Evolutionary conservation across 2,329 filamentous ascomycete species (phyloP).

Genomic region (Endocalyx cinctus): DNA sequence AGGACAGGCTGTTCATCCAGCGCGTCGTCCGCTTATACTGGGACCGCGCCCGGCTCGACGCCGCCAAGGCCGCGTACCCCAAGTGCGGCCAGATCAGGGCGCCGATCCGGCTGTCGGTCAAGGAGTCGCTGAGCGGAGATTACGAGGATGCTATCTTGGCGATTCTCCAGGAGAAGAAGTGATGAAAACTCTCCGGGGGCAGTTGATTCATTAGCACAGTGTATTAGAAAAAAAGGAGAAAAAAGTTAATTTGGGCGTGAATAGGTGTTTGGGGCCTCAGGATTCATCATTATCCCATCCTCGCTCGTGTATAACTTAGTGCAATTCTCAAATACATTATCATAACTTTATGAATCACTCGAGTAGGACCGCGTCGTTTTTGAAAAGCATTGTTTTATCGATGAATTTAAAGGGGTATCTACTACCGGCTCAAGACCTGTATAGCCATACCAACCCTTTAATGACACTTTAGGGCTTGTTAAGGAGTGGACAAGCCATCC

Average conservation of each 20-base stretch:
- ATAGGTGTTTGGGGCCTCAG: too few species aligned
- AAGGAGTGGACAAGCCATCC: too few species aligned
- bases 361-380: too few species aligned
- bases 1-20: slow-evolving; percentile 28
- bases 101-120: slow-evolving; percentile 21
- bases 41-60: slow-evolving; percentile 23
- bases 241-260: background rate
- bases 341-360: too few species aligned
- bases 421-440: too few species aligned
- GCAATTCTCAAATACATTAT: too few species aligned
- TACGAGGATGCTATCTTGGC: slow-evolving; percentile 25
- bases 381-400: too few species aligned
- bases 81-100: slow-evolving; percentile 7
- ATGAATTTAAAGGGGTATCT: too few species aligned
- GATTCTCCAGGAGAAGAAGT: slow-evolving; percentile 22
- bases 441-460: too few species aligned
- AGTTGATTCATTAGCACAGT: background rate
- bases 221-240: background rate
- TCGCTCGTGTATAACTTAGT: too few species aligned
- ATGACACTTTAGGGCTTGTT: too few species aligned
- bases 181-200: background rate
- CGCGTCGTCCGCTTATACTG: slow-evolving; percentile 27
- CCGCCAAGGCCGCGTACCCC: slow-evolving; percentile 20
- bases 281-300: too few species aligned
- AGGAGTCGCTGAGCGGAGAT: slow-evolving; percentile 21